A percentile compares a stretch with the other conserved stretches of the same genome.
Conservation (phyloP, 176 grass and related monocot genomes). For the Olyra latifolia region DNA sequence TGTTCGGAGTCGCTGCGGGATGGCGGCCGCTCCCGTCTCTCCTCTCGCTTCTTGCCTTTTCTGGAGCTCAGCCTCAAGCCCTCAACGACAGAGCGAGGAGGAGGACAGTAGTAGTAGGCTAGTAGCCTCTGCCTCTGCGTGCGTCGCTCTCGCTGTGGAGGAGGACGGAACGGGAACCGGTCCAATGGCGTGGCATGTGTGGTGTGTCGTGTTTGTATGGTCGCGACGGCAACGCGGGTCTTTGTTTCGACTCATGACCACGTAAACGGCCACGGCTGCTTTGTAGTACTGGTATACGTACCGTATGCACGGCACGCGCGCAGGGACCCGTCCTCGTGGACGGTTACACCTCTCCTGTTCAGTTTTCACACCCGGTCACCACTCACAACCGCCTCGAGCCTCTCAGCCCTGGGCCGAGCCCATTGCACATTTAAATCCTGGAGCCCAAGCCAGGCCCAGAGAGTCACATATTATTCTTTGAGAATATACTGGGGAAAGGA, state of each 20-base stretch:
- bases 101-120: no score
- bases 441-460: background rate
- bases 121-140: no score
- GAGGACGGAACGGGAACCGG: background rate
- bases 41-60: background rate
- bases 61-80: background rate
- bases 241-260: background rate
- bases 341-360: background rate
- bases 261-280: background rate
- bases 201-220: background rate
- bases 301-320: background rate
- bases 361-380: slow-evolving; percentile 11
- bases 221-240: background rate
- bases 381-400: no score
- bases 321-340: background rate
- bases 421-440: background rate
- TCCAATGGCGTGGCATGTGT: background rate
- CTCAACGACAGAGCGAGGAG: background rate
- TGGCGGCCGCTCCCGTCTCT: slow-evolving; percentile 21
- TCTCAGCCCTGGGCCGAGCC: background rate
- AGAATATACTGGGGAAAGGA: background rate
- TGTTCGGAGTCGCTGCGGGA: slow-evolving; percentile 34
- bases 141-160: no score
- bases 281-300: no score
- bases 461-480: background rate